Evolutionary conservation across 768 basidiomycete genomes (phyloP).

Genomic region (Phylloporus sp.): DNA sequence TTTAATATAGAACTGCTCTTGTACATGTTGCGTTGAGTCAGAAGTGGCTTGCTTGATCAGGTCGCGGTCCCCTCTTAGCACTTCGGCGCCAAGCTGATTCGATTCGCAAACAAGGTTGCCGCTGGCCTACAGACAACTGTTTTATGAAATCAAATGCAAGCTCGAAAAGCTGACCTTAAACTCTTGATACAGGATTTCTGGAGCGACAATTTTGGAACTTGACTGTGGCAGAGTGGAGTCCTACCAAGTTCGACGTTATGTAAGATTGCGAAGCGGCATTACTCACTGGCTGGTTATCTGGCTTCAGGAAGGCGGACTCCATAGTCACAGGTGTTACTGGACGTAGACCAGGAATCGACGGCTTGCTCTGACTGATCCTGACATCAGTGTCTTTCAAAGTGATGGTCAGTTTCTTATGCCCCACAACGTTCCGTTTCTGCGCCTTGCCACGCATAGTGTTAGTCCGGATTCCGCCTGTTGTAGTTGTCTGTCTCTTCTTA

Average conservation of each 20-base stretch:
- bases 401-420: not conserved
- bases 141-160: not conserved
- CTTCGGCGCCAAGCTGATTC: conserved; percentile 16
- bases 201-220: not conserved
- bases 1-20: conserved; percentile 1
- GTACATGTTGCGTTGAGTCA: not conserved
- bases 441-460: conserved; percentile 27
- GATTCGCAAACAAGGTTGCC: not conserved
- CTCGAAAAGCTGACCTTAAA: conserved; percentile 14
- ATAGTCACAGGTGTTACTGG: not conserved
- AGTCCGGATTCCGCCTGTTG: conserved; percentile 6
- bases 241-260: not conserved
- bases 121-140: conserved; percentile 4
- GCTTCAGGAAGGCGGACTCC: not conserved
- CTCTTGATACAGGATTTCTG: not conserved
- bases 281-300: conserved; percentile 8
- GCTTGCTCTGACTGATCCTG: not conserved
- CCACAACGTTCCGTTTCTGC: conserved; percentile 3
- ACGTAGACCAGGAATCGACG: not conserved
- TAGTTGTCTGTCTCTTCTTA: conserved; percentile 9
- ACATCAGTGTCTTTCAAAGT: not conserved
- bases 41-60: conserved; percentile 9
- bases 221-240: conserved; percentile 1
- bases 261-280: not conserved
- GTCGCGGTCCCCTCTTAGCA: conserved; percentile 28